Percentiles rank a stretch among this genome's conserved stretches.
Conservation (phyloP, 108 stramenopile genomes). For the Fistulifera solaris region DNA sequence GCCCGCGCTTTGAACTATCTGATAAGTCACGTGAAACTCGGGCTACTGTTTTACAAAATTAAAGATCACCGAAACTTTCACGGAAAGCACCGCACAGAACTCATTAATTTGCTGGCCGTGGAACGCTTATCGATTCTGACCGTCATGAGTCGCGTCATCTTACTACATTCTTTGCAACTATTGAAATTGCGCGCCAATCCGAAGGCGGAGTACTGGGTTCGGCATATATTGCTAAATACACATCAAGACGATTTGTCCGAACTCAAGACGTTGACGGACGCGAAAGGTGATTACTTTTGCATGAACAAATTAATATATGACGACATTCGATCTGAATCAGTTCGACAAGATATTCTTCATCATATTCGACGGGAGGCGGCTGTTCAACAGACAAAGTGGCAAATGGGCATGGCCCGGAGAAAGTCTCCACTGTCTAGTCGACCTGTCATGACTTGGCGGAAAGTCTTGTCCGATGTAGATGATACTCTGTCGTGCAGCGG, state of each 20-base stretch:
- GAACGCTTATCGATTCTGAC: constrained; percentile 73
- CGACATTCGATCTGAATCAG: constrained; percentile 80
- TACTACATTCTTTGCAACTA: constrained; percentile 70
- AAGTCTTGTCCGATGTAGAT: constrained; percentile 96
- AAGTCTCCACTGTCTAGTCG: neutral
- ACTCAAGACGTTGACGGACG: constrained; percentile 90
- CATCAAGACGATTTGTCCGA: constrained; percentile 89
- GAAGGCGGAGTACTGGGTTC: constrained; percentile 84
- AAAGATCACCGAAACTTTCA: constrained; percentile 86
- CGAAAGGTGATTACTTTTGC: constrained; percentile 82
- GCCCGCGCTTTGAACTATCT: constrained; percentile 89
- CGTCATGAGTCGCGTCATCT: constrained; percentile 61
- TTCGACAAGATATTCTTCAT: constrained; percentile 84
- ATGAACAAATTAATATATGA: constrained; percentile 95
- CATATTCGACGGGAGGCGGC: constrained; percentile 90
- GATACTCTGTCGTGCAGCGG: constrained; percentile 93
- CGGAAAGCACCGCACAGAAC: constrained; percentile 77
- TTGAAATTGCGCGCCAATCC: constrained; percentile 81
- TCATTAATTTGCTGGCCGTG: constrained; percentile 79
- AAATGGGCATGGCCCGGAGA: constrained; percentile 49
- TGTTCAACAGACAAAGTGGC: constrained; percentile 79
- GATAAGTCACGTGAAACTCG: constrained; percentile 81
- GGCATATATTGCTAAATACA: constrained; percentile 87
- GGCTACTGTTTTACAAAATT: constrained; percentile 93
- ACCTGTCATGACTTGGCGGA: constrained; percentile 64